These are phyloP conservation scores for Tetradesmus lagerheimii DNA, from an alignment of 139 green algal genomes.

Conservation along the genomic window DNA sequence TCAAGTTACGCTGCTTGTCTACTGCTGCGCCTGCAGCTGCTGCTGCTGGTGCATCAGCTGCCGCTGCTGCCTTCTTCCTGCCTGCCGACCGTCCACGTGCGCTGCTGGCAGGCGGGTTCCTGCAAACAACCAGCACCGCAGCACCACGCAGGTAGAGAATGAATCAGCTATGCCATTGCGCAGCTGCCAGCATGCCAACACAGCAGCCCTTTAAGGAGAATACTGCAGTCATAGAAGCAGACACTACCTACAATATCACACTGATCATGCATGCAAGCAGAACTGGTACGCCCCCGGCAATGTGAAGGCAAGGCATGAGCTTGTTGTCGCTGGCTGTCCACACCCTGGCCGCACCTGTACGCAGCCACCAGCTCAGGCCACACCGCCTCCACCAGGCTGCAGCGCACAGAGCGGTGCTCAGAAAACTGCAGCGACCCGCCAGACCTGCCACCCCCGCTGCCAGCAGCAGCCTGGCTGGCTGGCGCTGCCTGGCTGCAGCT, in stretches of 20 bases:
- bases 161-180: neutral
- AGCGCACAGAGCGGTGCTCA: constrained; percentile 46
- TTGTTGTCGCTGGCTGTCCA: neutral
- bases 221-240: neutral
- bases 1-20: constrained; percentile 29
- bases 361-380: constrained; percentile 39
- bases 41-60: neutral
- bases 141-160: neutral
- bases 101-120: constrained; percentile 26
- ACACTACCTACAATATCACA: neutral
- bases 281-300: too few relatives aligned
- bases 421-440: constrained; percentile 16
- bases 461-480: neutral
- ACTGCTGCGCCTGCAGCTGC: neutral
- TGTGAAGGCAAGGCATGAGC: too few relatives aligned
- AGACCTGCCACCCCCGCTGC: neutral
- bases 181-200: neutral
- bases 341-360: constrained; percentile 18
- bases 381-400: constrained; percentile 34
- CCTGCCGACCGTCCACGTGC: neutral
- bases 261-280: too few relatives aligned
- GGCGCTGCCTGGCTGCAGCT: neutral
- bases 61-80: constrained; percentile 34
- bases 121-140: neutral
- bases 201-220: neutral